These are phyloP conservation scores for Aspergillus conjunctus DNA, from an alignment of 495 filamentous ascomycete genomes.

Conservation along the genomic window DNA sequence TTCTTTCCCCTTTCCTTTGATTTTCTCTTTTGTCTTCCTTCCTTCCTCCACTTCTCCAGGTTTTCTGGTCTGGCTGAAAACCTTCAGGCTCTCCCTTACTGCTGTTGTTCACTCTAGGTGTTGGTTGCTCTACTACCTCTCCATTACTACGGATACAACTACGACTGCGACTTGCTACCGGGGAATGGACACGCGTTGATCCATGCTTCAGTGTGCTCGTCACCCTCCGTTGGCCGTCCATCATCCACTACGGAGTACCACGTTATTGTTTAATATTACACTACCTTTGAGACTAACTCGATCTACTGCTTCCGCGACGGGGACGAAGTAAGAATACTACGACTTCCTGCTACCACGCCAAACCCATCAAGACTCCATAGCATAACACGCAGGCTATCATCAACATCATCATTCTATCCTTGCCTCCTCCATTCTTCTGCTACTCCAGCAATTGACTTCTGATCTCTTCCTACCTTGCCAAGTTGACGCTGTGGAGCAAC, in stretches of 20 bases:
- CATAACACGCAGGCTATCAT: neutral
- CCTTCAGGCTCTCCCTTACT: neutral
- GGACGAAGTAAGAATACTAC: conserved; percentile 16
- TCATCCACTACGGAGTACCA: conserved; percentile 12
- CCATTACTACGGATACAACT: too few species aligned
- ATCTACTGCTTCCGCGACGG: conserved; percentile 7
- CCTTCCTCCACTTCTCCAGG: neutral
- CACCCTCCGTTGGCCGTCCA: conserved; percentile 16
- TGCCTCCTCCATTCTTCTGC: conserved; percentile 5
- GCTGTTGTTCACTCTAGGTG: neutral
- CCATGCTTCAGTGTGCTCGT: conserved; percentile 34
- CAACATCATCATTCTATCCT: conserved; percentile 1
- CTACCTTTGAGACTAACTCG: conserved; percentile 1
- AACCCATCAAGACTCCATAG: conserved; percentile 8
- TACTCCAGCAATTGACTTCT: conserved; percentile 8
- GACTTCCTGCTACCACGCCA: conserved; percentile 19
- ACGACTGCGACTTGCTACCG: neutral
- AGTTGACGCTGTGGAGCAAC: neutral
- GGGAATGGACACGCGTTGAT: conserved; percentile 47
- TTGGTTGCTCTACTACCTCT: too few species aligned
- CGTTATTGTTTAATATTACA: neutral
- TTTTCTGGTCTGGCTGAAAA: neutral
- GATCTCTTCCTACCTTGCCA: conserved; percentile 13
- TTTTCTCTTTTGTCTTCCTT: neutral
- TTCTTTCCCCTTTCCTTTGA: conserved; percentile 1